Base-by-base conservation (phyloP, 2,329 filamentous ascomycete species). In the Cytospora schulzeri region DNA sequence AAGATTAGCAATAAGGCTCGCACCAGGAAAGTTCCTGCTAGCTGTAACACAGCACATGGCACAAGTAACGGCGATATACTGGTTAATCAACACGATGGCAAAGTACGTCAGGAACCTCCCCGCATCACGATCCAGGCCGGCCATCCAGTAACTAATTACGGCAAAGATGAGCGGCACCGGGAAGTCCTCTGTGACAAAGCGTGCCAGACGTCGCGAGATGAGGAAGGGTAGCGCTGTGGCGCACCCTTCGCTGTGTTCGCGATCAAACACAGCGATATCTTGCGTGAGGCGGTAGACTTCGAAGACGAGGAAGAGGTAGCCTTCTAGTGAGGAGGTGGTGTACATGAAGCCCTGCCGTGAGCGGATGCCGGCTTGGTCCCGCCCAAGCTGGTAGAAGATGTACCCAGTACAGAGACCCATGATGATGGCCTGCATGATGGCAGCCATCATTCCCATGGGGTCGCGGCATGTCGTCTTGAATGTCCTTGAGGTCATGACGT, bases 131-230 rank as follows among this genome's bases (percentile, higher is more conserved):
- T 90, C 85, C 69, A 92, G 91, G 0, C 89, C 90, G 8, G 87
- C 85, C 88, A 93, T 92, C 73, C 91, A 93, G 74, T 93, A 93
- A 71, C 88, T 88, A 9, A 93, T 88, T 2, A 87, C 76, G 7
- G 87, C 87, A 71, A 89, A 93, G 4, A 92, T 73, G 19, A 92
- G 81, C 0, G 90, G 90, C 1, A 92, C 89, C 0, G 89, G 88
- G 0, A 93, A 71, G 71, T 93, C 90, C 72, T 93, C 90, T 0
- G 89, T 86, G 1, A 88, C 80, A 26, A 92, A 76, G 7, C 89
- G 83, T 0, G 91, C 89, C 6, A 92, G 74, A 29, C 91, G 82
- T 51, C 91, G 81, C 22, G 90, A 92, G 1, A 92, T 72, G 1
- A 93, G 80, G 67, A 90, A 93, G 0, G 88, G 87, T 0, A 90